Evolutionary conservation across 139 green algal genomes (phyloP).

Genomic region (Chlorella sp.): DNA sequence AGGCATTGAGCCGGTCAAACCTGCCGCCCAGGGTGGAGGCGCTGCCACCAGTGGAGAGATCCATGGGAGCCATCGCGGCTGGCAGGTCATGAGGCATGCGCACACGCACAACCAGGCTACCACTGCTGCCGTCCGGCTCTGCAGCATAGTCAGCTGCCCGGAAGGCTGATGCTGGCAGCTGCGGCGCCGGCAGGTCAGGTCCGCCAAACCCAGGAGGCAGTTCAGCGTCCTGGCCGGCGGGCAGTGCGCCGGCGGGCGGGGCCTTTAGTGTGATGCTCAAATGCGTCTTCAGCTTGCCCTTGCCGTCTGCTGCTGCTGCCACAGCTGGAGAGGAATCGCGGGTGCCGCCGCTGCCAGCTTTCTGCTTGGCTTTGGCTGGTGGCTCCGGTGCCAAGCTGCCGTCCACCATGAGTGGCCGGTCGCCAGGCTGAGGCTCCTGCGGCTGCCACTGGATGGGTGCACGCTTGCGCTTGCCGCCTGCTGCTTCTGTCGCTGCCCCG

Average conservation of each 20-base stretch:
- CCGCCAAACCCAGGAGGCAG: conserved; percentile 18
- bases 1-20: too few relatives aligned
- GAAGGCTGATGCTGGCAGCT: not conserved
- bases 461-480: conserved; percentile 24
- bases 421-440: not conserved
- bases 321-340: too few relatives aligned
- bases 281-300: not conserved
- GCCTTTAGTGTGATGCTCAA: not conserved
- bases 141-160: not conserved
- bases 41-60: not conserved
- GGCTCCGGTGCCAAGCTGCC: not conserved
- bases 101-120: not conserved
- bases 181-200: not conserved
- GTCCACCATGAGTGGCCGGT: conserved; percentile 2
- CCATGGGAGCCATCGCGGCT: not conserved
- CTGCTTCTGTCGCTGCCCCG: not conserved
- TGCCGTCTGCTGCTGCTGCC: not conserved
- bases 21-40: not conserved
- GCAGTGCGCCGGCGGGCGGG: not conserved
- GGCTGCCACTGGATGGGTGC: conserved; percentile 30
- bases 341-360: not conserved
- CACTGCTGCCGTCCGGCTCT: too few relatives aligned
- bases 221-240: not conserved
- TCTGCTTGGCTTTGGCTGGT: not conserved
- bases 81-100: not conserved